phyloP scores from a whole-genome alignment of 192 early-diverging fungal genomes.

The Gamsiella multidivaricata region DNA sequence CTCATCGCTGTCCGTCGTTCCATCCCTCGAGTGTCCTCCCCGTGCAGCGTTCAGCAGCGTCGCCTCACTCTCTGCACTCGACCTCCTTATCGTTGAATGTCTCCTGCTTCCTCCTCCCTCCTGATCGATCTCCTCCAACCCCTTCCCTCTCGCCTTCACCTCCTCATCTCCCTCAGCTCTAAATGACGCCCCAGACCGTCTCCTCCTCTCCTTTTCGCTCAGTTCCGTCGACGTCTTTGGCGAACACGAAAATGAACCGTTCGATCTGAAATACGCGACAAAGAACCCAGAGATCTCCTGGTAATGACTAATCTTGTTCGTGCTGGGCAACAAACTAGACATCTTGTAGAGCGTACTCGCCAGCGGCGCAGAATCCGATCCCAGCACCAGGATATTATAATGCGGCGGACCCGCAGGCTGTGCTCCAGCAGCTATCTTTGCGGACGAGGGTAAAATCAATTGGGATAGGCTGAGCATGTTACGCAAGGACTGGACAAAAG shows the following conservation, averaged over 20 bases:
- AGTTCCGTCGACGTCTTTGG: slow-evolving; percentile 39
- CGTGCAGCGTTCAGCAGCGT: slow-evolving; percentile 2
- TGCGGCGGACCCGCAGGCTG: slow-evolving; percentile 22
- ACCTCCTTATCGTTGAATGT: background rate
- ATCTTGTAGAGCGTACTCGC: slow-evolving; percentile 52
- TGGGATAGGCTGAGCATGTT: slow-evolving; percentile 39
- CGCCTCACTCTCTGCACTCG: slow-evolving; percentile 15
- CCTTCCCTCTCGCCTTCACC: background rate
- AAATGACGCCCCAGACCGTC: background rate
- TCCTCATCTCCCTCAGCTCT: slow-evolving; percentile 1
- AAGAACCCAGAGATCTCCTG: slow-evolving; percentile 53
- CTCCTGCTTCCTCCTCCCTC: background rate
- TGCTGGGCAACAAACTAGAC: slow-evolving; percentile 34
- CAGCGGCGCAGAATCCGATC: slow-evolving; percentile 43
- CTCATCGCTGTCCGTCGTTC: background rate
- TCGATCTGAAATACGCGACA: slow-evolving; percentile 44
- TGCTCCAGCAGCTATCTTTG: background rate
- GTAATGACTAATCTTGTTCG: slow-evolving; percentile 48
- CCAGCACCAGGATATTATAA: slow-evolving; percentile 45
- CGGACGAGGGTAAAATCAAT: slow-evolving; percentile 19
- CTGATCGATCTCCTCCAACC: slow-evolving; percentile 13
- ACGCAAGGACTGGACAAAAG: slow-evolving; percentile 37
- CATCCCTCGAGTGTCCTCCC: background rate
- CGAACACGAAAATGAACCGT: slow-evolving; percentile 34
- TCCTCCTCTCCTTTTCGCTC: slow-evolving; percentile 5